Percentiles rank a stretch among this genome's conserved stretches.
phyloP scores from a whole-genome alignment of 2,329 filamentous ascomycete species.

The Colletotrichum agaves region DNA sequence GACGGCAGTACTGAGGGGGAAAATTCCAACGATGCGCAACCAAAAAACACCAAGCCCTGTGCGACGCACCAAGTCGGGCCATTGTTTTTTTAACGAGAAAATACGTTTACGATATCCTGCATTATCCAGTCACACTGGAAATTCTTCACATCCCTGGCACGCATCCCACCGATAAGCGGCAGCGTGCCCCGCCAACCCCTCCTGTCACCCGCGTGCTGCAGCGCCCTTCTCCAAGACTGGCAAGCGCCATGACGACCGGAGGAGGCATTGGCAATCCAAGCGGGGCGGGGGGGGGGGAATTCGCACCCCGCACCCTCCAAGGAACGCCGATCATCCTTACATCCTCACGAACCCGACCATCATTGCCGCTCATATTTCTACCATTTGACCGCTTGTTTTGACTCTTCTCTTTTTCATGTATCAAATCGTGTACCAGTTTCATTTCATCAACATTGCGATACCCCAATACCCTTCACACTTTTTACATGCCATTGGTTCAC shows the following conservation, averaged over 20 bases:
- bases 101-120: conserved; percentile 32
- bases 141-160: conserved; percentile 30
- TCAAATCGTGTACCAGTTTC: conserved; percentile 24
- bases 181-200: conserved; percentile 9
- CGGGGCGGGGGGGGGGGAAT: too few relatives aligned
- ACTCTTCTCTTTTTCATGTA: conserved; percentile 13
- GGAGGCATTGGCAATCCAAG: not conserved
- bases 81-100: conserved; percentile 12
- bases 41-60: conserved; percentile 23
- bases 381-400: not conserved
- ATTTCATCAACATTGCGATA: conserved; percentile 28
- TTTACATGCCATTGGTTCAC: not conserved
- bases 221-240: conserved; percentile 12
- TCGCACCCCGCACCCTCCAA: conserved; percentile 20
- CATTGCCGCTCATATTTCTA: conserved; percentile 14
- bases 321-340: conserved; percentile 6
- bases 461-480: conserved; percentile 29
- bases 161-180: conserved; percentile 23
- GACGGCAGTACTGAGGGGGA: conserved; percentile 1
- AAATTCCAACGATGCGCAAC: not conserved
- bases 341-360: conserved; percentile 20
- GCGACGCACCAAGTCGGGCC: conserved; percentile 20
- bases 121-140: conserved; percentile 29
- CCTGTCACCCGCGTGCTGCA: not conserved
- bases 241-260: not conserved